Evolutionary conservation across 768 basidiomycete species (phyloP), one percentile per base, ranked within the genome.

Genomic region (Panaeolus cyanescens): DNA sequence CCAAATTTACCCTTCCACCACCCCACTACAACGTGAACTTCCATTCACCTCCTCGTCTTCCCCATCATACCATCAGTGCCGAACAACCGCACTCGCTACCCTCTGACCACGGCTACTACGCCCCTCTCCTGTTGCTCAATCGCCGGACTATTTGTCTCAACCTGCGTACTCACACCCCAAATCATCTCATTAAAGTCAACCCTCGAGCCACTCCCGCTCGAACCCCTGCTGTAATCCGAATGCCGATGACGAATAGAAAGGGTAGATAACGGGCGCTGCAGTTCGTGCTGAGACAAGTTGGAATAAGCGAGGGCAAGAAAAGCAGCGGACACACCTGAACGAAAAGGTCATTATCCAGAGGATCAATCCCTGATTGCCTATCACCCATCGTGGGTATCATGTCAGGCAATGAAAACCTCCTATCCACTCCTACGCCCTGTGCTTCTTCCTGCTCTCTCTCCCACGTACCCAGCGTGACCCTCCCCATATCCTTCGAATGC

Each of bases 391-490:
- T 4, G 3, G 1, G 2, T 13, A 12, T 20, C 19, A 50, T 28
- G n/a, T 50, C 13, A 4, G 45, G 45, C 7, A 50, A 30, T 13
- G 45, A 50, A 4, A 50, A 4, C 45, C 45, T 28, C 45, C 45
- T 50, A 4, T 50, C 45, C 25, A n/a, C n/a, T n/a, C n/a, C n/a
- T n/a, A n/a, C n/a, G n/a, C 15, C 3, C 25, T 20, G 8, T 4
- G 45, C 45, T 4, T 1, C 61, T 17, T 62, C 59, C 32, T 65
- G 64, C 30, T 65, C 65, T 64, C 65, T 63, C 22, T 65, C 39
- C 76, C 74, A 80, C 2, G 66, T 72, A 9, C 67, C 70, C 13
- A 85, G 70, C 4, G 81, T 78, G 10, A 72, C 77, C 37, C 82
- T 70, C 19, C 81, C 82, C 4, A 80, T 54, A 54, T 77, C 76